These are phyloP conservation scores for Talaromyces liani DNA, from an alignment of 495 filamentous ascomycete species.

Conservation along the genomic window DNA sequence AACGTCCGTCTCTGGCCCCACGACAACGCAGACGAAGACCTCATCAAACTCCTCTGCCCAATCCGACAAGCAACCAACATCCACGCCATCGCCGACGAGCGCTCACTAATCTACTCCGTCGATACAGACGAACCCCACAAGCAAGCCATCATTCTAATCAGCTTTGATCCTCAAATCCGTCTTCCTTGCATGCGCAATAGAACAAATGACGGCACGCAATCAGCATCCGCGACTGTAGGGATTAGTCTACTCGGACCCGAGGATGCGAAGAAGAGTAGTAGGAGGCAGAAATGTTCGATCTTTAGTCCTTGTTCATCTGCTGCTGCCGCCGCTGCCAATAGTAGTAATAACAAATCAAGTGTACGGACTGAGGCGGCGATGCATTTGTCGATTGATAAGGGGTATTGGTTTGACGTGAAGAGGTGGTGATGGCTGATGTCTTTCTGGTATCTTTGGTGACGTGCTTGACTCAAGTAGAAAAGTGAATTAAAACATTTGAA, in stretches of 20 bases:
- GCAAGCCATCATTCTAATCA: conserved; percentile 51
- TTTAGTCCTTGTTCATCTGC: conserved; percentile 9
- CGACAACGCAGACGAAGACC: conserved; percentile 32
- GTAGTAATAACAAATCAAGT: not conserved
- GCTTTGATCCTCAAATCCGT: conserved; percentile 52
- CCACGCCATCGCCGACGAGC: conserved; percentile 51
- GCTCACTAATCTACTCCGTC: conserved; percentile 47
- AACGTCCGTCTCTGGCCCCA: conserved; percentile 55
- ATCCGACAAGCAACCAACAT: conserved; percentile 39
- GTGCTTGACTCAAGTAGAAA: not conserved
- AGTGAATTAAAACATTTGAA: not conserved
- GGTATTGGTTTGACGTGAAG: conserved; percentile 25
- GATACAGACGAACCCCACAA: conserved; percentile 16
- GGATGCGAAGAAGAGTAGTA: conserved; percentile 1
- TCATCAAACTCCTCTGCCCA: conserved; percentile 53
- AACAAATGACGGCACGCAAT: not conserved
- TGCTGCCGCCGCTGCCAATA: not conserved
- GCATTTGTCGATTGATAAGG: conserved; percentile 27
- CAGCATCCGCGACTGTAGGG: conserved; percentile 4
- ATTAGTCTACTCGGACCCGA: conserved; percentile 12
- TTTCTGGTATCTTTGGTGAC: not conserved
- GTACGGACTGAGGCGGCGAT: conserved; percentile 26
- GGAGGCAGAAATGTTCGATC: conserved; percentile 10
- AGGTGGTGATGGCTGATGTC: not conserved
- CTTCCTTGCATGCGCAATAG: conserved; percentile 21